phyloP scores from a whole-genome alignment of 1,139 yeast species.

The Pichia sp. region DNA sequence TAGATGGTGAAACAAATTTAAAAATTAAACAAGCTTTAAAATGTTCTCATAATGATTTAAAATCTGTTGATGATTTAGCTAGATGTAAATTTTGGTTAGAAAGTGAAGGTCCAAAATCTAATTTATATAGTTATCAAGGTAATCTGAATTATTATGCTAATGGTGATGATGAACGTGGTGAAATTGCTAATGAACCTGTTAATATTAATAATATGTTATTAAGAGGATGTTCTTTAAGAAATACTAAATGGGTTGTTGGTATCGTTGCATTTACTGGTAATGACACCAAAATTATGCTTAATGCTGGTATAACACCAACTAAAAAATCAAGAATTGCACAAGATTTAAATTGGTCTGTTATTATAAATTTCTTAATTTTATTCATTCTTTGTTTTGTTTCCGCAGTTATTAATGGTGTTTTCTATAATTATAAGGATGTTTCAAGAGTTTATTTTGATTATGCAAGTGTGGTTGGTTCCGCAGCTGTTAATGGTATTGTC shows the following conservation, averaged over 20 bases:
- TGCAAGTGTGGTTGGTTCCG: constrained; percentile 54
- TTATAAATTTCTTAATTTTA: constrained; percentile 68
- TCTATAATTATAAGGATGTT: constrained; percentile 44
- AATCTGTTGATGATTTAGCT: constrained; percentile 52
- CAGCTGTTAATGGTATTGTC: constrained; percentile 76
- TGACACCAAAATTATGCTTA: constrained; percentile 88
- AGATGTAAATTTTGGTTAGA: constrained; percentile 77
- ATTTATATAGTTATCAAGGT: constrained; percentile 81
- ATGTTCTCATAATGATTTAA: constrained; percentile 49
- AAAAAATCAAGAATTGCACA: constrained; percentile 77
- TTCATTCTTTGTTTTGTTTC: constrained; percentile 77
- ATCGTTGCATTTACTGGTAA: constrained; percentile 82
- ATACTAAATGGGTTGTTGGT: constrained; percentile 92
- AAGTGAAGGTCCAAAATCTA: constrained; percentile 84
- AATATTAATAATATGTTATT: constrained; percentile 72
- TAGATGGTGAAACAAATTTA: constrained; percentile 94
- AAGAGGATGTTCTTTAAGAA: constrained; percentile 88
- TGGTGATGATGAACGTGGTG: constrained; percentile 34
- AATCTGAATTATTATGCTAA: constrained; percentile 58
- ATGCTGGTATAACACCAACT: constrained; percentile 89
- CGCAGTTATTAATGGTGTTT: constrained; percentile 77
- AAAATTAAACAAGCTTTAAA: constrained; percentile 72
- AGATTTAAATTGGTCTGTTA: constrained; percentile 75
- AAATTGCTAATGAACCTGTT: constrained; percentile 57
- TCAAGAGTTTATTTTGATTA: constrained; percentile 70